A percentile compares a stretch with the other conserved stretches of the same genome.
Conservation (phyloP, 2,329 filamentous ascomycete species). For the Botrytis fabae region DNA sequence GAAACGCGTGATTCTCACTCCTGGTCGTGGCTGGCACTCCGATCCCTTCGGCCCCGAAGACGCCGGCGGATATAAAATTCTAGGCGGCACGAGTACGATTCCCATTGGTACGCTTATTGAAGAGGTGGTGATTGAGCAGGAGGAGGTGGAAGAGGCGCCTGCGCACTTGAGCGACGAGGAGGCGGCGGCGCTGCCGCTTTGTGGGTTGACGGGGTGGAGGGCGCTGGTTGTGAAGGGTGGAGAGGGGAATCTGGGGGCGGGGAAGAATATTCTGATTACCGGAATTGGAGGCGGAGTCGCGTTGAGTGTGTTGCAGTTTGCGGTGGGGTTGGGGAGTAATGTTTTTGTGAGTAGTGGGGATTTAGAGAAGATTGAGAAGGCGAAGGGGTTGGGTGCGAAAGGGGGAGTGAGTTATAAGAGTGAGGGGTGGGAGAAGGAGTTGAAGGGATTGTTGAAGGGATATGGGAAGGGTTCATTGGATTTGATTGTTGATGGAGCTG, state of each 20-base stretch:
- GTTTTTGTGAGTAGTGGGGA: constrained; percentile 52
- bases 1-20: constrained; percentile 76
- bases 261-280: constrained; percentile 79
- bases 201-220: constrained; percentile 77
- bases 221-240: constrained; percentile 78
- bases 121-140: constrained; percentile 65
- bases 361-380: constrained; percentile 69
- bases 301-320: constrained; percentile 78
- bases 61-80: constrained; percentile 58
- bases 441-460: constrained; percentile 61
- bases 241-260: constrained; percentile 55
- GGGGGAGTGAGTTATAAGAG: constrained; percentile 84
- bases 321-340: constrained; percentile 60
- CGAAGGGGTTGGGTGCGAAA: constrained; percentile 69
- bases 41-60: constrained; percentile 73
- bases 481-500: constrained; percentile 86
- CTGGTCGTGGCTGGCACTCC: constrained; percentile 74
- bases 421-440: constrained; percentile 76
- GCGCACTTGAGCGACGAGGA: constrained; percentile 70
- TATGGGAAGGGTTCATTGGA: constrained; percentile 68
- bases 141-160: constrained; percentile 76
- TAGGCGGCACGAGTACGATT: constrained; percentile 67
- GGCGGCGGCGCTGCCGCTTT: constrained; percentile 77
- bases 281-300: constrained; percentile 94
- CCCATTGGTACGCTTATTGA: constrained; percentile 74